Evolutionary conservation across 257 asterid genomes (phyloP), one percentile per base, ranked within the genome.

Genomic region (Verbena officinalis): DNA sequence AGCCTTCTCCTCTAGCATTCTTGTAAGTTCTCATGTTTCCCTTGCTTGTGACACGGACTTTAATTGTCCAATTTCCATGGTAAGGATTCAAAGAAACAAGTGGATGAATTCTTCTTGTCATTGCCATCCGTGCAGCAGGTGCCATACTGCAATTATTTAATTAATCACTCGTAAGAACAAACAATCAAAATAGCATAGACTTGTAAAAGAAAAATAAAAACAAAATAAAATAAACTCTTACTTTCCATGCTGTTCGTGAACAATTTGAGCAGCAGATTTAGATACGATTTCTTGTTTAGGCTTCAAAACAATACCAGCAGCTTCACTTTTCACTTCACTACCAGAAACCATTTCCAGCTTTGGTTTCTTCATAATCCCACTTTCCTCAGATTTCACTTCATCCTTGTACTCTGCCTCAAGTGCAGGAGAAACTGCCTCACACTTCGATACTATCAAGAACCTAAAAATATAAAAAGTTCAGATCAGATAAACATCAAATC

Each of bases 1-100:
- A 84, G 5, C 99, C 99, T 73, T 90, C 96, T 15, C 99, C 97
- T 70, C 88, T 77, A 46, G 90, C 89, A 82, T 90, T 94, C 75
- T 62, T 86, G 78, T 86, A 90, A 5, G 78, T 23, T 2, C 97
- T 69, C 96, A 90, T 78, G 66, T 55, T 83, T 10, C 97, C 99
- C 65, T 94, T 94, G 59, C 81, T 62, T 0, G 99, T 90, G 27
- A 88, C 96, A 9, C 96, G 73, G 22, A 94, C 99, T 51, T 88
- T 83, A 2, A 90, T 94, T 0, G 95, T 90, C 99, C 99, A 94
- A 52, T 58, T 88, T 53, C 96, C 96, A 73, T 90, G 96, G 66
- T 94, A 94, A 39, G 97, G 99, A 73, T 88, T 90, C 75, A 94
- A 73, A 7, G 99, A 88, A 56, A 81, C 93, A 21, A 94, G 96